Evolutionary conservation across 352 stramenopile species (phyloP), one percentile per base, ranked within the genome.

Genomic region (Globisporangium canariense): DNA sequence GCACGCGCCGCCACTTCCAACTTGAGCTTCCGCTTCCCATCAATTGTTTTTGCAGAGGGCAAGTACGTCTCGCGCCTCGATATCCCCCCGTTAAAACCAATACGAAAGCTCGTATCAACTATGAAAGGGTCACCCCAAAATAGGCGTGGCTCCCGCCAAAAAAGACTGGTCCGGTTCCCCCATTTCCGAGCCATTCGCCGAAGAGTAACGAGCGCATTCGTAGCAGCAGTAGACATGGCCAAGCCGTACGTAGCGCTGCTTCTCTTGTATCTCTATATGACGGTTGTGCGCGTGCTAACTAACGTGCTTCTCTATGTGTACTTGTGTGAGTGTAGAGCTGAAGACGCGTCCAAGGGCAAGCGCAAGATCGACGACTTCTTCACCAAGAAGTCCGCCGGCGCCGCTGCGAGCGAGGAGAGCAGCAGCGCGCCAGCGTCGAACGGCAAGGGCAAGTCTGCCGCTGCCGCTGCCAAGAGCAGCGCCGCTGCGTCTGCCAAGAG

Each of bases 261-360:
- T 3, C 13, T 14, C 40, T 20, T 49, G 16, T 52, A 20, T 20
- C 46, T 52, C 36, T 49, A 49, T 40, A 57, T 38, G 0, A n/a
- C 43, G 25, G 11, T 2, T 41, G 30, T 57, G 18, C n/a, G 38
- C 13, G 28, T 57, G 18, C 13, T 28, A 28, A 28, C 25, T 28
- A 28, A n/a, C 45, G 34, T 55, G 36, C 53, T 60, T 32, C 16
- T 54, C 1, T 34, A 4, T n/a, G 4, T 38, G 9, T 36, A 1
- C 25, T 20, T 41, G n/a, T 60, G 41, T 43, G 22, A 7, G 22
- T 28, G 11, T 51, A 86, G 77, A 62, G 57, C 56, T 40, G 77
- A 82, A 62, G 69, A 74, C 45, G 74, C 79, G 59, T 61, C 43
- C 9, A 57, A 65, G 30, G 74, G 71, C 30, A 86, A 86, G 67